Conservation (phyloP, 2,329 filamentous ascomycete species). For the Stagonosporopsis vannaccii region DNA sequence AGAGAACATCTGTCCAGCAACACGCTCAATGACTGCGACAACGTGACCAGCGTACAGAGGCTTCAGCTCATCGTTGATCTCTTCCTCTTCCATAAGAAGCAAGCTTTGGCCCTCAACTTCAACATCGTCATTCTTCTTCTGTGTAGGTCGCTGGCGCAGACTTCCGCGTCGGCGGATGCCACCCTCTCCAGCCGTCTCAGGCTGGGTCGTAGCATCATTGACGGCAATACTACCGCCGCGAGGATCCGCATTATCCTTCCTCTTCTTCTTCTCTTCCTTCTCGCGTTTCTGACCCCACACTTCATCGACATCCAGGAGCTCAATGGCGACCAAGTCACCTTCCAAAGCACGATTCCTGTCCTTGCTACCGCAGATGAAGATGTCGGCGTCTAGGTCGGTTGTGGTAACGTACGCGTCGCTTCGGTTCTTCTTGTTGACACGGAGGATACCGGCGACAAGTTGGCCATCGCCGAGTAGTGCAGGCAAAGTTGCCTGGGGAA, state of each 20-base stretch:
- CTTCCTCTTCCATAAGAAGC: constrained; percentile 95
- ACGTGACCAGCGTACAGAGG: constrained; percentile 96
- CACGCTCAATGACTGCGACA: constrained; percentile 95
- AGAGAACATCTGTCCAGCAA: constrained; percentile 98
- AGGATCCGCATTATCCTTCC: constrained; percentile 96
- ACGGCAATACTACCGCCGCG: constrained; percentile 79
- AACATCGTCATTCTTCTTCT: constrained; percentile 99
- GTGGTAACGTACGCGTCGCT: constrained; percentile 98
- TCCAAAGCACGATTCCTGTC: constrained; percentile 97
- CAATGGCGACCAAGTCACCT: constrained; percentile 92
- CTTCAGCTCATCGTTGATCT: constrained; percentile 98
- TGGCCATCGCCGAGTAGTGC: constrained; percentile 90
- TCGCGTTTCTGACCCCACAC: constrained; percentile 99
- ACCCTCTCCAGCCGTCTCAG: constrained; percentile 72
- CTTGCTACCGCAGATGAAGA: constrained; percentile 99
- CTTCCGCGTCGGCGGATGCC: constrained; percentile 92
- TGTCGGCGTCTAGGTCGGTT: constrained; percentile 93
- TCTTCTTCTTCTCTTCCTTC: constrained; percentile 99
- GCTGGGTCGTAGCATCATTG: constrained; percentile 65
- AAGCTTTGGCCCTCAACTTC: constrained; percentile 98
- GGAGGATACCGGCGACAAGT: constrained; percentile 93
- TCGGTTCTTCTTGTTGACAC: constrained; percentile 99
- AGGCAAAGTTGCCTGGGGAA: constrained; percentile 92
- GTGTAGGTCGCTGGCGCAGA: constrained; percentile 92
- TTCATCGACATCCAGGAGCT: constrained; percentile 96